Conservation (phyloP, 2,329 filamentous ascomycete species). For the Bimuria novae-zelandiae region DNA sequence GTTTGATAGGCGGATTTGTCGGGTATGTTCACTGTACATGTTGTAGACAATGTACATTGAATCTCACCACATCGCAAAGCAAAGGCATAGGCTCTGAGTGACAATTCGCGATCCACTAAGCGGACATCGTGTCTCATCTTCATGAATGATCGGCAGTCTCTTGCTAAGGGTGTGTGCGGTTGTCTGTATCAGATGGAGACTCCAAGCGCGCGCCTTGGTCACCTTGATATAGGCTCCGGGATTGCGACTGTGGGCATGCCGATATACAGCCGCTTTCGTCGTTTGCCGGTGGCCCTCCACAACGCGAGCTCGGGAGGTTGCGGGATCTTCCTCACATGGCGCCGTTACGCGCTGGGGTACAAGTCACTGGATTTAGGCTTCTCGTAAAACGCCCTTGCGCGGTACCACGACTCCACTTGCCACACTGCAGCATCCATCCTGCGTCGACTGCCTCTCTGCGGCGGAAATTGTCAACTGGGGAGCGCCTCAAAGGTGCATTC, state of each 20-base stretch:
- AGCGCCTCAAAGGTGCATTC: slow-evolving; percentile 8
- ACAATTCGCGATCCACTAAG: too few species aligned
- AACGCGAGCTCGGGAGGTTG: background rate
- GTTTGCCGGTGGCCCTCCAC: too few species aligned
- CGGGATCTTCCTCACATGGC: background rate
- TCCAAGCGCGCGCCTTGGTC: slow-evolving; percentile 8
- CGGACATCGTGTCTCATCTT: too few species aligned
- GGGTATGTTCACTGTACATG: background rate
- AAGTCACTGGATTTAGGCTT: background rate
- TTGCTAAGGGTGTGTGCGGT: too few species aligned
- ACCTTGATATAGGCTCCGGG: background rate
- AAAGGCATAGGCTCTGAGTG: too few species aligned
- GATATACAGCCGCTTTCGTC: background rate
- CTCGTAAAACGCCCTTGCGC: background rate
- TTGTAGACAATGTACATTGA: background rate
- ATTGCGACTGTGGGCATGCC: background rate
- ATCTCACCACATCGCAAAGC: too few species aligned
- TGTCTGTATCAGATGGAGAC: background rate
- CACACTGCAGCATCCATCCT: background rate
- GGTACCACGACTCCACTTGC: background rate
- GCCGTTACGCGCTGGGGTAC: background rate
- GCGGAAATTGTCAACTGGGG: background rate
- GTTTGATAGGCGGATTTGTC: background rate
- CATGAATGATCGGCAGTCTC: too few species aligned
- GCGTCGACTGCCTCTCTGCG: background rate